Evolutionary conservation across 192 early-diverging fungal species (phyloP), one percentile per base, ranked within the genome.

Genomic region (Gaertneriomyces semiglobifer): DNA sequence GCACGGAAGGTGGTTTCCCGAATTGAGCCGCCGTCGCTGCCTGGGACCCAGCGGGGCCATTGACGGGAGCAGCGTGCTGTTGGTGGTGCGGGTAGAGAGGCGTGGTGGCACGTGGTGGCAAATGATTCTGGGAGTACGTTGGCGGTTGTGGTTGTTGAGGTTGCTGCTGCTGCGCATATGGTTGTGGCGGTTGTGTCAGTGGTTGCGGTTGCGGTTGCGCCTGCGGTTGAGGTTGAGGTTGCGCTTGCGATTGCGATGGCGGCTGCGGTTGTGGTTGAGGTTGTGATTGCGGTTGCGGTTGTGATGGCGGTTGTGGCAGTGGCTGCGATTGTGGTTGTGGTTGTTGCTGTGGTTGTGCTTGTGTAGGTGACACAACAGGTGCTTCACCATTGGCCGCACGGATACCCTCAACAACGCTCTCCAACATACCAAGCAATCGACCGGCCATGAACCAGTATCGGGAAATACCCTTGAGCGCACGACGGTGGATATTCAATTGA

Each of bases 381-480:
- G n/a, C 20, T 12, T 12, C 10, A 18, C 11, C 18, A 12, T 50
- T 18, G 48, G 48, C 12, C 48, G 18, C 12, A 50, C 18, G 48
- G 18, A 50, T 18, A 50, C 48, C 18, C 12, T 10, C 10, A 25
- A 25, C 56, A 25, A 73, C 40, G 7, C 55, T 38, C 40, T n/a
- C 20, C 11, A 74, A 46, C 54, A 74, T 65, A 7, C 44, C 14
- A 42, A 65, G 63, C 57, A 74, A 44, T 7, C 68, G 38, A 6
- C 60, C 72, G 8, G 64, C 63, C 68, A 75, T 70, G 61, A 67
- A 71, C 68, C 69, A 75, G 46, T 51, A 71, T 41, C 52, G 39
- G 1, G 58, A 51, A 7, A 75, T 41, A 7, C 60, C 69, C 38
- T n/a, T 25, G 16, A 75, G 62, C 4, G 69, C 68, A 8, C 39